Evolutionary conservation across 75 land plant genomes (phyloP), one percentile per base, ranked within the genome.

Genomic region (Pinus albicaulis): DNA sequence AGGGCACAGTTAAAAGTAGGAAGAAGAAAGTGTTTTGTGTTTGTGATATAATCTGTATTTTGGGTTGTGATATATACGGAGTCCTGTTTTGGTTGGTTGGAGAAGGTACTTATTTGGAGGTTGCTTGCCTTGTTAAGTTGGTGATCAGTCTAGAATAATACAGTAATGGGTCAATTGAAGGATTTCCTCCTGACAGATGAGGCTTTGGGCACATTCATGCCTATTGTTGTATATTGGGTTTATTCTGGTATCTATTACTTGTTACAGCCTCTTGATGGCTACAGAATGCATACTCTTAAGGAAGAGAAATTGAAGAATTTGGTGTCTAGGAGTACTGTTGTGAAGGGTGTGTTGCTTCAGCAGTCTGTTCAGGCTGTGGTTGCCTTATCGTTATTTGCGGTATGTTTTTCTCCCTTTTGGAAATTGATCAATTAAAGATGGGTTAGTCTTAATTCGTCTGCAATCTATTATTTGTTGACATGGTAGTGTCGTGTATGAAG

Each of bases 191-290:
- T 84, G 6, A 77, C 79, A 63, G 95, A 95, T 76, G 93, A 92
- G 65, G 17, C 88, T 77, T 65, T 95, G 86, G 92, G 93, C 20
- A 89, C 92, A 3, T 80, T 95, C 38, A 84, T 79, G 16, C 98
- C 98, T 15, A 80, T 95, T 23, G 5, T 91, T 38, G 93, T 95
- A 22, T 95, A 95, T 73, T 95, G 98, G 98, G 64, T 89, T 2
- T 95, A 93, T 73, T 85, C 96, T 11, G 96, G 93, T n/a, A n/a
- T 93, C 10, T 95, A 95, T 58, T 71, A 78, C 25, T 7, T 89
- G 55, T 14, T 95, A 22, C 82, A 77, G 17, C 74, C 78, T 3
- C 75, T 86, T 16, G 91, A 89, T 22, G 78, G 76, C 52, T 95
- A 84, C 53, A 74, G 92, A 58, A 16, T 94, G 77, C 98, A 92